Conservation (phyloP, 805 yeast genomes). For the Saccharomycopsis lassenensis region DNA sequence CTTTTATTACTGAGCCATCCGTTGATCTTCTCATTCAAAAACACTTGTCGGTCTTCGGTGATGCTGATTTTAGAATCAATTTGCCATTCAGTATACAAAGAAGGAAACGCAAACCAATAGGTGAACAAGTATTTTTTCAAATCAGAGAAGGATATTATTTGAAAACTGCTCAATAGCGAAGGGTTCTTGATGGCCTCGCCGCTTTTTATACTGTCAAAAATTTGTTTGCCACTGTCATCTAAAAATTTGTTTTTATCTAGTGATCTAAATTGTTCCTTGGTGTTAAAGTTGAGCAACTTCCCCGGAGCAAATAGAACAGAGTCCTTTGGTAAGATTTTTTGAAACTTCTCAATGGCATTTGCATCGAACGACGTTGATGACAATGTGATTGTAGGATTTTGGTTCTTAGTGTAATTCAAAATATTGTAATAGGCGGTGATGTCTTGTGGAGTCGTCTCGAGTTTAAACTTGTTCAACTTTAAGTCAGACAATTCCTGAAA, state of each 20-base stretch:
- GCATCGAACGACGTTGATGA: conserved; percentile 26
- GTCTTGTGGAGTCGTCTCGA: conserved; percentile 37
- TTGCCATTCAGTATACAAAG: conserved; percentile 43
- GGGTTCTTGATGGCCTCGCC: conserved; percentile 31
- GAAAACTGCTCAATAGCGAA: conserved; percentile 31
- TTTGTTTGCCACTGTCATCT: conserved; percentile 28
- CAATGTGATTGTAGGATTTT: conserved; percentile 24
- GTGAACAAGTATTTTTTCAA: conserved; percentile 77
- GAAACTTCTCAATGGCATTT: conserved; percentile 11
- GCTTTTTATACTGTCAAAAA: conserved; percentile 24
- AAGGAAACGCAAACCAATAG: conserved; percentile 86
- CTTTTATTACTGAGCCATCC: conserved; percentile 13
- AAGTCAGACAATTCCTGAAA: conserved; percentile 63
- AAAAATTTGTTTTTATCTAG: conserved; percentile 53
- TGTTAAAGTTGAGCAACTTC: conserved; percentile 52
- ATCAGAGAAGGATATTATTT: conserved; percentile 67
- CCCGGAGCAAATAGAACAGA: conserved; percentile 29
- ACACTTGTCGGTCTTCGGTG: conserved; percentile 8
- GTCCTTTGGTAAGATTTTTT: conserved; percentile 15
- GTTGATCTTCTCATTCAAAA: conserved; percentile 17
- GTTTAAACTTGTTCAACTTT: conserved; percentile 64
- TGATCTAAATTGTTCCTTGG: conserved; percentile 73
- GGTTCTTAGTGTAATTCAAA: conserved; percentile 24
- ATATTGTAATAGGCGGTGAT: conserved; percentile 28
- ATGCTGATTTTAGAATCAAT: conserved; percentile 9